Conservation (phyloP, 371 early-diverging fungal genomes). For the Coemansia sp. region DNA sequence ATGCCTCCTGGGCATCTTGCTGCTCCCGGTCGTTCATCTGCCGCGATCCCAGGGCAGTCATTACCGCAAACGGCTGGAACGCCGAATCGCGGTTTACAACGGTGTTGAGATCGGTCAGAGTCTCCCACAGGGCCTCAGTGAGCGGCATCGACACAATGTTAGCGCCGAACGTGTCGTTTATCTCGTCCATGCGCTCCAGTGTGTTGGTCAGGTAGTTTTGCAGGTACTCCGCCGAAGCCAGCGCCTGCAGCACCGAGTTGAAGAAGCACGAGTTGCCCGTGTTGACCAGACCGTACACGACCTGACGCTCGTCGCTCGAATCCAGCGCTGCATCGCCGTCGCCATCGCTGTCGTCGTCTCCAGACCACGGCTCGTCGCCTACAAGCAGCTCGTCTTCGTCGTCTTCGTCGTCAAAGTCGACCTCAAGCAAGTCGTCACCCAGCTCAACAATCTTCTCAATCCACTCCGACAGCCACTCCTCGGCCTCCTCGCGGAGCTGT, state of each 20-base stretch:
- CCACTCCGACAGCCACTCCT: conserved; percentile 46
- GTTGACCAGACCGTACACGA: conserved; percentile 73
- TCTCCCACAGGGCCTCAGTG: conserved; percentile 62
- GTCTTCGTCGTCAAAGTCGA: conserved; percentile 33
- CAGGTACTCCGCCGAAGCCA: conserved; percentile 55
- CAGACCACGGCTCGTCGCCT: conserved; percentile 33
- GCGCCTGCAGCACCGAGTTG: conserved; percentile 87
- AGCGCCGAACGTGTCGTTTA: conserved; percentile 48
- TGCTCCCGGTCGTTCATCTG: conserved; percentile 66
- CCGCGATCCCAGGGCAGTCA: conserved; percentile 60
- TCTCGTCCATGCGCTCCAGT: conserved; percentile 53
- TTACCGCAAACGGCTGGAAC: conserved; percentile 58
- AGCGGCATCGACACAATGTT: conserved; percentile 52
- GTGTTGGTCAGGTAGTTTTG: conserved; percentile 53
- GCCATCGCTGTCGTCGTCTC: conserved; percentile 33
- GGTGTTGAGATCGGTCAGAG: conserved; percentile 54
- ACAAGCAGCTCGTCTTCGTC: conserved; percentile 39
- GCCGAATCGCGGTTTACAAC: conserved; percentile 47
- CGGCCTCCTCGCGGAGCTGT: conserved; percentile 46
- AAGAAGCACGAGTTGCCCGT: conserved; percentile 94
- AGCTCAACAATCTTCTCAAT: conserved; percentile 45
- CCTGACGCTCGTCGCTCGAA: conserved; percentile 35
- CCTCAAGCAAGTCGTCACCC: conserved; percentile 44
- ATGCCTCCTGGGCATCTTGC: conserved; percentile 94
- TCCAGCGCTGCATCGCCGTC: conserved; percentile 4